phyloP scores from a whole-genome alignment of 441 rosid species.

The Mallotus japonicus region DNA sequence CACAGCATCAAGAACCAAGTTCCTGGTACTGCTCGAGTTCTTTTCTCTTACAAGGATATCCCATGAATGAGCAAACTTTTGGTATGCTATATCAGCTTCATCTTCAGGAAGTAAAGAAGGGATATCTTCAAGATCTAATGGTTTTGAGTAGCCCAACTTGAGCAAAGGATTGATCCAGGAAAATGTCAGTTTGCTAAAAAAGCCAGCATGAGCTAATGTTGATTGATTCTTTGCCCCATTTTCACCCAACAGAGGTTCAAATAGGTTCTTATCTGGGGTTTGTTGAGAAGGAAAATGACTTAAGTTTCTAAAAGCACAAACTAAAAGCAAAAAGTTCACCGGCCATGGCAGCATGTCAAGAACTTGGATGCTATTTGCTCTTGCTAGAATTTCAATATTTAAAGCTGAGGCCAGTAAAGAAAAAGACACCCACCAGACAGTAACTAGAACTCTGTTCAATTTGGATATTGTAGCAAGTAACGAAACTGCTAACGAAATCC shows the following conservation, averaged over 20 bases:
- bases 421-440: slow-evolving; percentile 68
- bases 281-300: slow-evolving; percentile 23
- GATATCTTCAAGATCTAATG: slow-evolving; percentile 57
- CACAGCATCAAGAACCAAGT: slow-evolving; percentile 55
- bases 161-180: slow-evolving; percentile 83
- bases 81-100: slow-evolving; percentile 58
- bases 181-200: slow-evolving; percentile 59
- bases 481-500: slow-evolving; percentile 60
- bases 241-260: slow-evolving; percentile 44
- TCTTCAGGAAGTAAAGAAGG: slow-evolving; percentile 63
- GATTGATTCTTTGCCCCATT: slow-evolving; percentile 15
- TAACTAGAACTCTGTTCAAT: slow-evolving; percentile 35
- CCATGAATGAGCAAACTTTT: slow-evolving; percentile 59
- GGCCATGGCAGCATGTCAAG: slow-evolving; percentile 48
- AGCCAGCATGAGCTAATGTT: slow-evolving; percentile 39
- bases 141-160: slow-evolving; percentile 56
- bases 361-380: slow-evolving; percentile 31
- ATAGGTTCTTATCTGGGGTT: slow-evolving; percentile 30
- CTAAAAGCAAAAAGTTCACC: slow-evolving; percentile 47
- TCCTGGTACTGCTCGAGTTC: slow-evolving; percentile 32
- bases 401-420: slow-evolving; percentile 46
- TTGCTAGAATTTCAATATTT: slow-evolving; percentile 36
- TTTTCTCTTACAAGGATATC: slow-evolving; percentile 39
- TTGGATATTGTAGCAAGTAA: slow-evolving; percentile 46
- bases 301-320: slow-evolving; percentile 48